Conservation (phyloP, 768 basidiomycete genomes). For the Daedaleopsis nitida region DNA sequence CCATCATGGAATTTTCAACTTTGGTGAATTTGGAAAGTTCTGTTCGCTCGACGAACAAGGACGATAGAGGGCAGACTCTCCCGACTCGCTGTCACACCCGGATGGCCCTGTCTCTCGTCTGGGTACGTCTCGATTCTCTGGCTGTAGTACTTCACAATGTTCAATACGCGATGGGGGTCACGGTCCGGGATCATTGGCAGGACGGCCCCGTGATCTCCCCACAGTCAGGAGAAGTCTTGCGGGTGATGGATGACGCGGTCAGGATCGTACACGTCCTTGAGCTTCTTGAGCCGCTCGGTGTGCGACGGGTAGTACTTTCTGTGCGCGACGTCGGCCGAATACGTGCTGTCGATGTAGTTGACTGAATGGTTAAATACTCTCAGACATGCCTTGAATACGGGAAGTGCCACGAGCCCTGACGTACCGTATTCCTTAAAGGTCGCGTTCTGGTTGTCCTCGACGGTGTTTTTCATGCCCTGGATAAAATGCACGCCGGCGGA, state of each 20-base stretch:
- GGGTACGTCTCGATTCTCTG: too few relatives aligned
- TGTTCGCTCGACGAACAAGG: too few relatives aligned
- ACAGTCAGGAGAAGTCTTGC: slow-evolving; percentile 1
- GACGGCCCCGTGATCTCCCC: too few relatives aligned
- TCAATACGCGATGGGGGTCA: too few relatives aligned
- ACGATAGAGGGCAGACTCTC: too few relatives aligned
- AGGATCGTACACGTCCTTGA: slow-evolving; percentile 5
- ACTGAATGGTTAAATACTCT: neutral
- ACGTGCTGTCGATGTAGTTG: slow-evolving; percentile 11
- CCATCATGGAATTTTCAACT: too few relatives aligned
- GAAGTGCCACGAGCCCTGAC: neutral
- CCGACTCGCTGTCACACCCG: too few relatives aligned
- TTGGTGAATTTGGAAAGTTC: too few relatives aligned
- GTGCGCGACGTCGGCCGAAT: neutral
- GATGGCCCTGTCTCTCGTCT: too few relatives aligned
- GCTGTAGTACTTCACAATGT: too few relatives aligned
- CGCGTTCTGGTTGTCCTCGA: slow-evolving; percentile 1
- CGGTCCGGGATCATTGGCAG: too few relatives aligned
- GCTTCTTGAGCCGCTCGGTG: neutral
- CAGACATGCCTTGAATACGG: neutral
- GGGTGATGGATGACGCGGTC: neutral
- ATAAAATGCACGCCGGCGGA: neutral
- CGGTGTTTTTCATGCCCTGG: slow-evolving; percentile 1
- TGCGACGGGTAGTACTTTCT: slow-evolving; percentile 4
- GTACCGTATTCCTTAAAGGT: slow-evolving; percentile 1